phyloP scores from a whole-genome alignment of 2,329 filamentous ascomycete species.

The Escovopsis sp. region DNA sequence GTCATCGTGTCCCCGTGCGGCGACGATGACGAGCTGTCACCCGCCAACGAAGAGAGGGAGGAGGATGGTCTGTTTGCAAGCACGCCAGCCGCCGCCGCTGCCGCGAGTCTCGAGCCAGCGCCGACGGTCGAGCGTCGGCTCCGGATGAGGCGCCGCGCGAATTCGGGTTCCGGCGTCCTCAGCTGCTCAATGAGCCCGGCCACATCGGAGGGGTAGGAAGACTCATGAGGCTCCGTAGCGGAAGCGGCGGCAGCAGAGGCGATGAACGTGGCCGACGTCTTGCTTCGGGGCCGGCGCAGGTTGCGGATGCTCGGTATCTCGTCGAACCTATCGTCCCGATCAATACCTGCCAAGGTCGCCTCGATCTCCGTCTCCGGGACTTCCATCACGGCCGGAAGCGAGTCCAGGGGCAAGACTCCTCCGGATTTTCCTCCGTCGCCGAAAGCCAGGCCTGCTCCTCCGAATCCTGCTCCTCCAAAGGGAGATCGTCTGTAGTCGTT shows the following conservation, averaged over 20 bases:
- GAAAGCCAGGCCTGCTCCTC: no score
- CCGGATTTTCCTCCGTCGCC: no score
- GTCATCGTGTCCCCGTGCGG: slow-evolving; percentile 29
- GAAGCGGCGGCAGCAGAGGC: no score
- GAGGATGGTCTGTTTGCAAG: no score
- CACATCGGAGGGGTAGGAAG: slow-evolving; percentile 34
- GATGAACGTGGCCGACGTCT: slow-evolving; percentile 13
- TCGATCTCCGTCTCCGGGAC: slow-evolving; percentile 29
- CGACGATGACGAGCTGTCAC: no score
- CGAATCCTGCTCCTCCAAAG: slow-evolving; percentile 21
- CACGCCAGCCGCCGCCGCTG: slow-evolving; percentile 18
- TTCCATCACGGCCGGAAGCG: slow-evolving; percentile 38
- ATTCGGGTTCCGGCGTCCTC: slow-evolving; percentile 14
- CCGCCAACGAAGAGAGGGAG: no score
- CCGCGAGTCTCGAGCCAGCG: slow-evolving; percentile 12
- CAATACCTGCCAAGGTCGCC: slow-evolving; percentile 6
- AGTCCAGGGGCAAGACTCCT: no score
- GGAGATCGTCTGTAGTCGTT: slow-evolving; percentile 27
- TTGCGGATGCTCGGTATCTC: slow-evolving; percentile 26
- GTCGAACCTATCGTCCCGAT: slow-evolving; percentile 15
- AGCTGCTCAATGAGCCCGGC: slow-evolving; percentile 14
- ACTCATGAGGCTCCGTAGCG: no score
- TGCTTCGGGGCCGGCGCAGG: slow-evolving; percentile 21
- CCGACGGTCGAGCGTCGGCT: slow-evolving; percentile 16
- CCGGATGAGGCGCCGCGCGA: slow-evolving; percentile 10